These are phyloP conservation scores for Hansfordia pulvinata DNA, from an alignment of 2,329 filamentous ascomycete genomes.

Conservation along the genomic window DNA sequence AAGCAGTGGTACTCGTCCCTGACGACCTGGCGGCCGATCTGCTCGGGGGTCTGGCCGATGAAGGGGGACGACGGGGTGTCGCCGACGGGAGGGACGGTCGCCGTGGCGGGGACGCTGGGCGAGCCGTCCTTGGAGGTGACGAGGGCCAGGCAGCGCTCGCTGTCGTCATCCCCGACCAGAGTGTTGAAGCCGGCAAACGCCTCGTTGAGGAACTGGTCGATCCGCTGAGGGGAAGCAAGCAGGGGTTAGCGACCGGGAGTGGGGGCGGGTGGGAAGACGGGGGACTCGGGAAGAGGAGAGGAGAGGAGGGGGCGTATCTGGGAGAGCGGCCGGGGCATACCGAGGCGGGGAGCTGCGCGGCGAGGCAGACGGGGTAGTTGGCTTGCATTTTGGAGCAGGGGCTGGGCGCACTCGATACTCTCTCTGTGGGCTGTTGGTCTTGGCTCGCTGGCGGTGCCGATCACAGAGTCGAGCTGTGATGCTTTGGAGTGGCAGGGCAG, in stretches of 20 bases:
- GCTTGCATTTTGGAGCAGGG: slow-evolving; percentile 1
- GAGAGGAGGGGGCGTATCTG: too few relatives aligned
- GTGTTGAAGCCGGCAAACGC: background rate
- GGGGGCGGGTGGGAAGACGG: too few relatives aligned
- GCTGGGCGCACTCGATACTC: too few relatives aligned
- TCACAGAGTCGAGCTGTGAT: too few relatives aligned
- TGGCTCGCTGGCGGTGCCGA: too few relatives aligned
- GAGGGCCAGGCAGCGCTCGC: background rate
- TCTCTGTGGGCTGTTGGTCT: too few relatives aligned
- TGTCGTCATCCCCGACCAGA: background rate
- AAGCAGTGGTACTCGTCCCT: background rate
- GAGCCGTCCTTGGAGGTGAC: slow-evolving; percentile 1
- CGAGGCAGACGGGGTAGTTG: background rate
- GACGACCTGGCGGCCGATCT: background rate
- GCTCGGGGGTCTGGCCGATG: background rate
- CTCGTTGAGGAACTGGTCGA: background rate
- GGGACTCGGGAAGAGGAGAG: too few relatives aligned
- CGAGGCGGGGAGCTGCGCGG: background rate
- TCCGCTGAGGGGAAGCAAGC: background rate
- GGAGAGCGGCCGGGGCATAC: background rate
- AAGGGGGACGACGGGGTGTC: slow-evolving; percentile 1
- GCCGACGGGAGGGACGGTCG: background rate
- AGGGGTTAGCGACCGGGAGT: too few relatives aligned
- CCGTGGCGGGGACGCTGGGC: background rate
- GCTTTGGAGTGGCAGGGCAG: too few relatives aligned